Base-by-base conservation (phyloP, 306 rosid genomes). In the Corylus heterophylla region DNA sequence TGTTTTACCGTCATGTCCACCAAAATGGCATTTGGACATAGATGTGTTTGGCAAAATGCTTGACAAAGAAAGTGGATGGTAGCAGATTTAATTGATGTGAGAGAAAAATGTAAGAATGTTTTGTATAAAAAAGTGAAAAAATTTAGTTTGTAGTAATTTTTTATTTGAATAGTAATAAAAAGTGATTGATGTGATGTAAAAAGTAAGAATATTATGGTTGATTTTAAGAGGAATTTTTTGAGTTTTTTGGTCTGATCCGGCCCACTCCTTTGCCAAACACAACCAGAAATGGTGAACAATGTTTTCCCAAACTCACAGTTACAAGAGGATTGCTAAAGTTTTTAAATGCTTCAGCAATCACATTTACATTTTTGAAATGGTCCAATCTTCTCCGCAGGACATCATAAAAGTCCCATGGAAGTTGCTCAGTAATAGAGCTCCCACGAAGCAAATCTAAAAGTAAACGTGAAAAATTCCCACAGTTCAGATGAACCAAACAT, bases 271-370 rank as follows among this genome's bases (percentile, higher is more conserved):
- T 22, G 25, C 25, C 25, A 22, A 22, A 22, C 25, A 22, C 25
- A 22, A 22, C 25, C 25, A 22, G 8, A 22, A 59, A 35, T 48
- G 77, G 55, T 3, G 81, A 7, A 59, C 71, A 47, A 61, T 73
- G 69, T 44, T 73, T 31, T 56, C 73, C 62, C 37, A 83, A 76
- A 50, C 76, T 76, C 37, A 80, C 91, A 79, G 85, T 69, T 2
- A 90, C 89, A 80, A 92, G 76, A 44, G 91, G 85, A 82, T 92
- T 87, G 61, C 52, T 85, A 54, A 87, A 66, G 73, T 66, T 31
- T 71, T 79, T 78, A 71, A 92, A 85, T 52, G 89, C 90, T 74
- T 74, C 78, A 1, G 91, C 94, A 54, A 85, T 51, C 75, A 69
- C 83, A 27, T 79, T 69, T 47, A 84, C 45, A 25, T 71, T 61